These are phyloP conservation scores for Sarocladium kiliense DNA, from an alignment of 2,329 filamentous ascomycete genomes.

Conservation along the genomic window DNA sequence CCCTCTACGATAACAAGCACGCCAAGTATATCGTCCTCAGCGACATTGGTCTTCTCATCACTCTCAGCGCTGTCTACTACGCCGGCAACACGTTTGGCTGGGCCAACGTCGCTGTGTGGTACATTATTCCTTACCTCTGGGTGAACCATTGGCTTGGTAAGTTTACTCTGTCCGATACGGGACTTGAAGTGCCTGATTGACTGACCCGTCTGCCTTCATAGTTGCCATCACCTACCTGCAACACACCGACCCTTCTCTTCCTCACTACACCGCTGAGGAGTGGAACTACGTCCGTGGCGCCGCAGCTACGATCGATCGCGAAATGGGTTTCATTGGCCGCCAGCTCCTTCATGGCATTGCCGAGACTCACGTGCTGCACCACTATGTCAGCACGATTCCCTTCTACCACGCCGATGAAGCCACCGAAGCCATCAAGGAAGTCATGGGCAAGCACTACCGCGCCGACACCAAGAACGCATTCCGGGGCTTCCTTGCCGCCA, in stretches of 20 bases:
- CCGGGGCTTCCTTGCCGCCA: constrained; percentile 74
- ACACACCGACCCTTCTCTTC: constrained; percentile 90
- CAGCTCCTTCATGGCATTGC: constrained; percentile 91
- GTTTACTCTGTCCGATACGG: constrained; percentile 27
- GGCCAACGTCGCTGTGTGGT: constrained; percentile 88
- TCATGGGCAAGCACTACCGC: constrained; percentile 97
- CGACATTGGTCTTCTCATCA: constrained; percentile 73
- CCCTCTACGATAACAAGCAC: constrained; percentile 87
- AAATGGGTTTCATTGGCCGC: constrained; percentile 93
- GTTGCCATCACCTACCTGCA: constrained; percentile 97
- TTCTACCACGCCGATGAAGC: constrained; percentile 97
- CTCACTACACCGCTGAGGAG: constrained; percentile 79
- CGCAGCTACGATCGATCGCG: constrained; percentile 92
- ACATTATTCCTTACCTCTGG: constrained; percentile 92
- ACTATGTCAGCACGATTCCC: constrained; percentile 93
- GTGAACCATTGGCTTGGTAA: constrained; percentile 98
- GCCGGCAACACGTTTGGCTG: constrained; percentile 77
- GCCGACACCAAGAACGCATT: constrained; percentile 71
- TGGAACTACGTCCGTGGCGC: constrained; percentile 95
- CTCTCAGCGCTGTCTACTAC: constrained; percentile 55
- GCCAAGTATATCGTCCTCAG: constrained; percentile 81
- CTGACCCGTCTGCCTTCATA: constrained; percentile 31
- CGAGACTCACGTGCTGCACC: constrained; percentile 96
- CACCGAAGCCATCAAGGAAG: constrained; percentile 83
- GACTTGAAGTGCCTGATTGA: not conserved